Conservation (phyloP, 805 yeast species). For the Ogataea degrootiae region DNA sequence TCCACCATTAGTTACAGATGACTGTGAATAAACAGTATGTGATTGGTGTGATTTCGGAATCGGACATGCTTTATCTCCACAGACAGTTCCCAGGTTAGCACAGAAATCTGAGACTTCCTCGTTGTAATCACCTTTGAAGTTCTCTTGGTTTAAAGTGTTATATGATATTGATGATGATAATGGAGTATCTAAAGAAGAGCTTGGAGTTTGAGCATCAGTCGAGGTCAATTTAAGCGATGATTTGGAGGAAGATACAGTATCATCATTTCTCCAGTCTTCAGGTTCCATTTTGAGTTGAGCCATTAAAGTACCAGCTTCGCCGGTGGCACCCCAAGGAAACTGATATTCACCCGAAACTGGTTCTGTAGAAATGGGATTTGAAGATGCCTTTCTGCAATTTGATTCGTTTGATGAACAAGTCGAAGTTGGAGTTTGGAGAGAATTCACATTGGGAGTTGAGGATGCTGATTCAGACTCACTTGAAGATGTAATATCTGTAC, state of each 20-base stretch:
- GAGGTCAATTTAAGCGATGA: not conserved
- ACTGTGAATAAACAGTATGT: conserved; percentile 3
- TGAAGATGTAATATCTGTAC: not conserved
- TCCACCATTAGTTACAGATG: conserved; percentile 5
- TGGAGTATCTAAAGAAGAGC: not conserved
- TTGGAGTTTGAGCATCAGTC: conserved; percentile 1
- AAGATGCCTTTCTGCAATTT: no score
- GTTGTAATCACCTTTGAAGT: conserved; percentile 42
- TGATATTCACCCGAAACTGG: not conserved
- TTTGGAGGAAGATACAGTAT: not conserved
- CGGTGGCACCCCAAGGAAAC: not conserved
- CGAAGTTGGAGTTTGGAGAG: conserved; percentile 16
- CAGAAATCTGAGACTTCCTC: conserved; percentile 77
- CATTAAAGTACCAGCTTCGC: not conserved
- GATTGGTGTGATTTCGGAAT: conserved; percentile 41
- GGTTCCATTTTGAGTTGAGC: not conserved
- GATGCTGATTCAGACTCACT: conserved; percentile 16
- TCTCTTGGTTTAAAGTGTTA: conserved; percentile 18
- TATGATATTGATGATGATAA: not conserved
- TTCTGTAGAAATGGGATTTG: no score
- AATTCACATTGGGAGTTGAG: conserved; percentile 8
- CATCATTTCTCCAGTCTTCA: not conserved
- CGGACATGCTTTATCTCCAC: conserved; percentile 73
- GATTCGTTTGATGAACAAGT: conserved; percentile 8
- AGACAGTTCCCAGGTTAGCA: conserved; percentile 67